Base-by-base conservation (phyloP, 495 filamentous ascomycete species). In the Symbiotaphrina buchneri region DNA sequence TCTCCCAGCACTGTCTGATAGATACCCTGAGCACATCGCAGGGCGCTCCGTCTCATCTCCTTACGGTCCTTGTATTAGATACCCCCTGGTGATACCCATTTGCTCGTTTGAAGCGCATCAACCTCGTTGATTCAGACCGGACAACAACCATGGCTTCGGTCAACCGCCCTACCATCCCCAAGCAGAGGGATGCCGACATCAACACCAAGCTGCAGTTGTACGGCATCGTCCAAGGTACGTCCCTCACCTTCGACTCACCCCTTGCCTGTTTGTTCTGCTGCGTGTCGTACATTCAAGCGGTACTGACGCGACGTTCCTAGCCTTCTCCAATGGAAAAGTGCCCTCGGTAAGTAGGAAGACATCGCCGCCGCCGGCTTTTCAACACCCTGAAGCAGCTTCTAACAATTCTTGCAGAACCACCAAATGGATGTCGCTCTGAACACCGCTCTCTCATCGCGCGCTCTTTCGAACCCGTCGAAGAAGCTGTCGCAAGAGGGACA, bases 391-490 rank as follows among this genome's bases (percentile, higher is more conserved):
- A 7, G 28, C 7, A 10, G 10, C 10, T 14, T 20, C 10, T 21
- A 14, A 5, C n/a, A 6, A 18, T 4, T 15, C 16, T 16, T 14
- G 36, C 40, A 63, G 55, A 97, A 97, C 53, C 76, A 83, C 38
- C 87, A 97, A 58, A 91, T 92, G 49, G 87, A 95, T 56, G 63
- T 91, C 10, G 82, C 85, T 15, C 52, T 97, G 44, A 92, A 91
- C 58, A 82, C 70, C 41, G 74, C 75, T 41, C 60, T 91, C 28
- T 55, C 55, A 19, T 77, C 69, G 32, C 64, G 59, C 41, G 51
- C 72, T 11, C 56, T 93, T 28, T 40, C 65, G 5, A 67, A 51
- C 10, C 87, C 87, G 3, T 79, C 83, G 0, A 49, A 63, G 27
- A 73, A 76, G 50, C 68, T 97, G 6, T 94, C 85, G 0, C 33